A percentile compares a stretch with the other conserved stretches of the same genome.
Evolutionary conservation across 116 monocot species (phyloP).

Genomic region (Dioscorea cayenensis): DNA sequence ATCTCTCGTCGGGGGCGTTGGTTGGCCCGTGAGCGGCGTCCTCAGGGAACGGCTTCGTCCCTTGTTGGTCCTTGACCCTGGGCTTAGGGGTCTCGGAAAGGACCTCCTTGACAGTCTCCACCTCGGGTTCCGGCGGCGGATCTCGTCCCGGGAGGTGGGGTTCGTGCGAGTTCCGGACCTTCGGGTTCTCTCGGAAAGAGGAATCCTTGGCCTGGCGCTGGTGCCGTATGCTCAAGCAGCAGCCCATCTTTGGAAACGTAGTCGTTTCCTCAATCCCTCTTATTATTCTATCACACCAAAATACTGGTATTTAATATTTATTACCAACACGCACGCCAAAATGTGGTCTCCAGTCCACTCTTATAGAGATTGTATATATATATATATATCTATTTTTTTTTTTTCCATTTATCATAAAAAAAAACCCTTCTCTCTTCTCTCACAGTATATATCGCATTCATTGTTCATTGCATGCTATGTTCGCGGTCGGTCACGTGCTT

Average conservation of each 20-base stretch:
- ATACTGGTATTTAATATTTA: too few species aligned
- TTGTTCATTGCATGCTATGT: too few species aligned
- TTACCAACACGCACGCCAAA: too few species aligned
- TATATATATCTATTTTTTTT: too few species aligned
- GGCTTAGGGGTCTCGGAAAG: slow-evolving; percentile 35
- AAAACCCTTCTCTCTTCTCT: too few species aligned
- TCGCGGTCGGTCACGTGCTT: too few species aligned
- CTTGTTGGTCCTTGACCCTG: neutral
- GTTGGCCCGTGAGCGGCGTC: neutral
- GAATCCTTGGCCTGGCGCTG: neutral
- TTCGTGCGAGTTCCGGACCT: neutral
- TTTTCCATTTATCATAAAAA: too few species aligned
- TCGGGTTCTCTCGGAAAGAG: neutral
- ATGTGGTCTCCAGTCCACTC: too few species aligned
- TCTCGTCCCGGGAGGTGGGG: neutral
- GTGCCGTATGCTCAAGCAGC: slow-evolving; percentile 32
- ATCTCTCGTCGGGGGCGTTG: neutral
- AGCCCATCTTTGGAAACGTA: slow-evolving; percentile 35
- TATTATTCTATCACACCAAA: too few species aligned
- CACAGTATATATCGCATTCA: too few species aligned
- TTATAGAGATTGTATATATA: too few species aligned
- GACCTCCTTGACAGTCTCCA: slow-evolving; percentile 64
- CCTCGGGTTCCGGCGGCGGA: slow-evolving; percentile 20
- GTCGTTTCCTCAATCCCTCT: too few species aligned
- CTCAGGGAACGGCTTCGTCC: neutral